Conservation (phyloP, 768 basidiomycete species). For the Megacollybia marginata region DNA sequence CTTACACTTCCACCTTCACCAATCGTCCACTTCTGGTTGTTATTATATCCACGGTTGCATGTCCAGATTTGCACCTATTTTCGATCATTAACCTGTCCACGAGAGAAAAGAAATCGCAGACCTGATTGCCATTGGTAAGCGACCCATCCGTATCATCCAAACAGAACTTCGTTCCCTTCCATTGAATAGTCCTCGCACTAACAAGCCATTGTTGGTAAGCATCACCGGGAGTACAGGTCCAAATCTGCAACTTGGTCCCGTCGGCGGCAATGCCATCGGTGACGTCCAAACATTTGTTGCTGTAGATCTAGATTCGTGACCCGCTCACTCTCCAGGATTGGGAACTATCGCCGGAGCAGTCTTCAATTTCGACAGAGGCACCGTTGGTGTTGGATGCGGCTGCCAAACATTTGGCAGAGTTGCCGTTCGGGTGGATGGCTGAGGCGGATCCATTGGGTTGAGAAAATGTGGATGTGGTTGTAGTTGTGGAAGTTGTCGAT, state of each 20-base stretch:
- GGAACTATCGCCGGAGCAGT: constrained; percentile 8
- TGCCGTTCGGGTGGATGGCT: no score
- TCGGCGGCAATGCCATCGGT: constrained; percentile 10
- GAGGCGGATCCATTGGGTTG: no score
- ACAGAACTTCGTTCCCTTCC: constrained; percentile 2
- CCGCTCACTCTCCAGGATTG: constrained; percentile 16
- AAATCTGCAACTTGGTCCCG: constrained; percentile 19
- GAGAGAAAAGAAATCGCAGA: neutral
- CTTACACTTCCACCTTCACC: no score
- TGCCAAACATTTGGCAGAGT: constrained; percentile 8
- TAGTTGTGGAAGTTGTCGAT: no score
- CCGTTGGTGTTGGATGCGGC: constrained; percentile 16
- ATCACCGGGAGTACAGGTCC: constrained; percentile 10
- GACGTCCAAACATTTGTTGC: constrained; percentile 16
- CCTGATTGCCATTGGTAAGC: constrained; percentile 1
- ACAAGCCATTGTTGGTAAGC: constrained; percentile 12
- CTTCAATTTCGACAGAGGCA: constrained; percentile 12
- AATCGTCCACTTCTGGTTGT: no score
- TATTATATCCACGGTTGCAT: no score
- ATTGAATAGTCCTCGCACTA: neutral
- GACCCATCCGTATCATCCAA: constrained; percentile 5
- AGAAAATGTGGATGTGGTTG: no score
- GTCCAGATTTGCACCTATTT: no score
- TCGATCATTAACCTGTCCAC: no score
- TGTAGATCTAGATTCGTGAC: constrained; percentile 9